A percentile compares a stretch with the other conserved stretches of the same genome.
These are phyloP conservation scores for Citrus glauca DNA, from an alignment of 345 rosid genomes.

Conservation along the genomic window DNA sequence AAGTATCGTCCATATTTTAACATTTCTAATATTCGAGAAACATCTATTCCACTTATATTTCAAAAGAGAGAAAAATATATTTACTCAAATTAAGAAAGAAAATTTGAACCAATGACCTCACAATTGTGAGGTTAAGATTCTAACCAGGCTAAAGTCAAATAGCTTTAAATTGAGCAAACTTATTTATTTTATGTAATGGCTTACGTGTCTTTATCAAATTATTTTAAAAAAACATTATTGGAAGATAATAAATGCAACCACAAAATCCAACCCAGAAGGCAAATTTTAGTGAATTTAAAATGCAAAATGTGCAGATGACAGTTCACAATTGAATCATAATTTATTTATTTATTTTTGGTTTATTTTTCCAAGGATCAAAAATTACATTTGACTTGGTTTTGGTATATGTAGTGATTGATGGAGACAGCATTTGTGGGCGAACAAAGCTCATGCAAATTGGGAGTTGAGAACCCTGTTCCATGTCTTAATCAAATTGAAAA, in stretches of 20 bases:
- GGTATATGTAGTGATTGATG: neutral
- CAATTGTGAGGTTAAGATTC: no score
- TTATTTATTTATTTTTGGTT: neutral
- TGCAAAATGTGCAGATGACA: neutral
- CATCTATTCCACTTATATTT: no score
- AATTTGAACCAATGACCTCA: no score
- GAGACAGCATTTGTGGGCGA: neutral
- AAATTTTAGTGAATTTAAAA: neutral
- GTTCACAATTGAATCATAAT: neutral
- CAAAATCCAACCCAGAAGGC: neutral
- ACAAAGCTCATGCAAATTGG: slow-evolving; percentile 12
- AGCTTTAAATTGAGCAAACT: neutral
- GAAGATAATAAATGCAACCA: neutral
- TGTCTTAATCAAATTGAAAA: slow-evolving; percentile 14
- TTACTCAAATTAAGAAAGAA: no score
- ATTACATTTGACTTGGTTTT: neutral
- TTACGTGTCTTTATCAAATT: neutral
- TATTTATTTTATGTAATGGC: neutral
- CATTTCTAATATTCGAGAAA: no score
- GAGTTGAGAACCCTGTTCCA: slow-evolving; percentile 31
- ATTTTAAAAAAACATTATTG: neutral
- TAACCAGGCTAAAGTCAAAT: no score
- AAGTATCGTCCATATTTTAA: no score
- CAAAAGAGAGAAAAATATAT: accelerated
- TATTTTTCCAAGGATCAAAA: neutral